These are phyloP conservation scores for Ephemerocybe angulata DNA, from an alignment of 768 basidiomycete species.

Conservation along the genomic window DNA sequence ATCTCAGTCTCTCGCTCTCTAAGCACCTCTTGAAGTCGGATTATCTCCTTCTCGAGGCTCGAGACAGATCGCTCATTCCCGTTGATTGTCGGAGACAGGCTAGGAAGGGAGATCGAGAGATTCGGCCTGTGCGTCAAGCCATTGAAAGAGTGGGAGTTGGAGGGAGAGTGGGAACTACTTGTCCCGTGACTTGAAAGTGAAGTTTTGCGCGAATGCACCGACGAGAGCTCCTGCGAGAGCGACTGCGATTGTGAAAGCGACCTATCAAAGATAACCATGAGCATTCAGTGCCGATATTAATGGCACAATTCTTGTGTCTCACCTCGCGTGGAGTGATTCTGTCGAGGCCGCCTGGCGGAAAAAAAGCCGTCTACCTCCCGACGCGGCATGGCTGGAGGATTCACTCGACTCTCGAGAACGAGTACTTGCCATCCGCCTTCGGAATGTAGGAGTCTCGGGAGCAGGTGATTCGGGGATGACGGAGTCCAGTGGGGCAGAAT, in stretches of 20 bases:
- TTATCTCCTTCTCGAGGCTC: conserved; percentile 92
- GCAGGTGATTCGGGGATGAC: conserved; percentile 35
- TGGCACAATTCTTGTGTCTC: conserved; percentile 17
- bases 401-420: conserved; percentile 50
- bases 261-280: conserved; percentile 37
- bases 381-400: conserved; percentile 42
- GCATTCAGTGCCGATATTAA: conserved; percentile 13
- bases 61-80: conserved; percentile 69
- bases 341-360: conserved; percentile 84
- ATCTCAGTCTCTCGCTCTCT: conserved; percentile 94
- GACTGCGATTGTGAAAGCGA: conserved; percentile 93
- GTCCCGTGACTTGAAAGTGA: conserved; percentile 76
- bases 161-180: conserved; percentile 59
- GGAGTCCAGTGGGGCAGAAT: conserved; percentile 35
- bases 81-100: conserved; percentile 24
- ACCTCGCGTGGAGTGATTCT: conserved; percentile 88
- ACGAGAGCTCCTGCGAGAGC: conserved; percentile 95
- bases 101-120: conserved; percentile 55
- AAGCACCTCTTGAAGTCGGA: conserved; percentile 90
- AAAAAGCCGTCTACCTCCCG: conserved; percentile 65
- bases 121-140: conserved; percentile 42
- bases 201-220: conserved; percentile 79
- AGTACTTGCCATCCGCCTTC: conserved; percentile 51
- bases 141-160: conserved; percentile 59
- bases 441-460: conserved; percentile 35